Evolutionary conservation across 306 rosid species (phyloP).

Genomic region (Inga laurina): DNA sequence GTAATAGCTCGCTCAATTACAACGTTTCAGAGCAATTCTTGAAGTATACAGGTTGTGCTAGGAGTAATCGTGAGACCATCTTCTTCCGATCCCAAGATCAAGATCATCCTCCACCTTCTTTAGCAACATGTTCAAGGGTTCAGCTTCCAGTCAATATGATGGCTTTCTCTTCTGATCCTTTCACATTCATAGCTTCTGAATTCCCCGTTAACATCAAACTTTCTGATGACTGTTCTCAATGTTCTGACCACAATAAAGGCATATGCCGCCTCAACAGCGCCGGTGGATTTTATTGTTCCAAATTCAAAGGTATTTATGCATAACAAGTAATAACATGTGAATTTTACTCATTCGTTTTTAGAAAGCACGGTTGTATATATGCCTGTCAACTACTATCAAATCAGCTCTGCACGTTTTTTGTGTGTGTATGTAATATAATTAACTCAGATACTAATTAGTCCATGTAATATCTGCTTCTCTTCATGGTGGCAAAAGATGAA

Average conservation of each 20-base stretch:
- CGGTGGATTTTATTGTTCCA: neutral
- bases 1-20: too few species aligned
- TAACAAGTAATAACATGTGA: neutral
- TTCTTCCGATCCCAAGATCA: too few species aligned
- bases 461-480: neutral
- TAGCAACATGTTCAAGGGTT: too few species aligned
- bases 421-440: neutral
- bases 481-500: neutral
- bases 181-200: neutral
- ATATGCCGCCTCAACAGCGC: conserved; percentile 2
- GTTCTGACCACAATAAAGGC: neutral
- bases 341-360: neutral
- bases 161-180: neutral
- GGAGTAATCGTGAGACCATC: too few species aligned
- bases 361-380: neutral
- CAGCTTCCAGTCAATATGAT: too few species aligned
- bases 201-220: neutral
- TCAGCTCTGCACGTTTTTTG: neutral
- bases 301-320: conserved; percentile 22
- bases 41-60: too few species aligned
- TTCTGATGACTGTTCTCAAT: conserved; percentile 15
- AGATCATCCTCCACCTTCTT: too few species aligned
- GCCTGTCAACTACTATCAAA: neutral
- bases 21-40: too few species aligned
- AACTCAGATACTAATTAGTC: neutral